A percentile compares a stretch with the other conserved stretches of the same genome.
Conservation (phyloP, 768 basidiomycete species). For the Tricholoma flavovirens region DNA sequence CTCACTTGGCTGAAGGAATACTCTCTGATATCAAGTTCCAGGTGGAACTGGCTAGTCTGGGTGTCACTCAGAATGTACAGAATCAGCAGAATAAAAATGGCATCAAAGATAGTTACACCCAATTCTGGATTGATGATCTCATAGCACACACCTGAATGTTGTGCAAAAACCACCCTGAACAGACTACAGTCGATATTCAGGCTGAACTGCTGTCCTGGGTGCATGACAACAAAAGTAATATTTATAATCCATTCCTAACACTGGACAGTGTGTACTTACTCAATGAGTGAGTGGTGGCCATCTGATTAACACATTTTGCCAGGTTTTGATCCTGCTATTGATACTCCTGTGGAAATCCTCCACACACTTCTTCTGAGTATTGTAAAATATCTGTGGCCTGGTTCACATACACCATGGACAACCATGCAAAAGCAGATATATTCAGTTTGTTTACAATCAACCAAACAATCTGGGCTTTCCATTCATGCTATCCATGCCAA, state of each 20-base stretch:
- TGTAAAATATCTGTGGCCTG: slow-evolving; percentile 39
- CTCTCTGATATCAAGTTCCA: slow-evolving; percentile 24
- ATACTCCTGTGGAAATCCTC: slow-evolving; percentile 38
- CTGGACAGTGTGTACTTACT: slow-evolving; percentile 10
- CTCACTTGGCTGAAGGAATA: slow-evolving; percentile 17
- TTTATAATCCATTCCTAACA: slow-evolving; percentile 28
- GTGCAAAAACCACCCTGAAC: slow-evolving; percentile 15
- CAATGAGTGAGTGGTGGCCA: too few relatives aligned
- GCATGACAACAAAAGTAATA: slow-evolving; percentile 11
- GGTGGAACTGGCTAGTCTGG: slow-evolving; percentile 24
- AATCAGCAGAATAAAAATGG: slow-evolving; percentile 27
- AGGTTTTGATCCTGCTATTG: slow-evolving; percentile 22
- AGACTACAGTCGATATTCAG: slow-evolving; percentile 15
- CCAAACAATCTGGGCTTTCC: slow-evolving; percentile 23
- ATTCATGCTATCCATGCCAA: slow-evolving; percentile 29
- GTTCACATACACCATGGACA: slow-evolving; percentile 26
- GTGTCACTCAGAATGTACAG: slow-evolving; percentile 23
- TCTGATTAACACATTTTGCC: background rate
- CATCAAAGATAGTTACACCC: slow-evolving; percentile 33
- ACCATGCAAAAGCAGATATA: slow-evolving; percentile 20
- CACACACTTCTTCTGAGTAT: slow-evolving; percentile 39
- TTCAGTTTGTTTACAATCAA: slow-evolving; percentile 25
- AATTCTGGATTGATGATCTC: slow-evolving; percentile 32
- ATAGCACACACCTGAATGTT: slow-evolving; percentile 16
- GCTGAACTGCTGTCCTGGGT: slow-evolving; percentile 24